These are phyloP conservation scores for Inga oerstediana DNA, from an alignment of 306 rosid genomes.

Conservation along the genomic window DNA sequence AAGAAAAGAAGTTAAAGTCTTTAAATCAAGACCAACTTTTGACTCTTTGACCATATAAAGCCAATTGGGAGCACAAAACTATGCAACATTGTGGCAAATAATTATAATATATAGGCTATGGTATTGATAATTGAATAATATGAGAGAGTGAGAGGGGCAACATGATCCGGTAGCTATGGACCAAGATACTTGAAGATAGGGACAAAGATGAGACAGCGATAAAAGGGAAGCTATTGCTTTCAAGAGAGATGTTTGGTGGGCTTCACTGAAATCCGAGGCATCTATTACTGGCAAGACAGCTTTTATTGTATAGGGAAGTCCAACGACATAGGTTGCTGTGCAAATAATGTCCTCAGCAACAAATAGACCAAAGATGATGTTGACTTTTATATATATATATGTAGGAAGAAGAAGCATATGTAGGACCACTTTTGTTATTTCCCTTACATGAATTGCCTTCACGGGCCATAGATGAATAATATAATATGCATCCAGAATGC, in stretches of 20 bases:
- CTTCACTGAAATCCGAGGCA: conserved; percentile 8
- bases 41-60: not conserved
- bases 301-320: not conserved
- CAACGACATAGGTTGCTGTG: not conserved
- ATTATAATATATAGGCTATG: not conserved
- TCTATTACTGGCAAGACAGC: not conserved
- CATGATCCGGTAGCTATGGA: conserved; percentile 3
- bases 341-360: not conserved
- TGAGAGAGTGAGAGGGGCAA: not conserved
- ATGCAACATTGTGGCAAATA: not conserved
- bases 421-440: not conserved
- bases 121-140: not conserved
- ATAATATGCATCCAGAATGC: not conserved
- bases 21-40: not conserved
- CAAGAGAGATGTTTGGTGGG: conserved; percentile 5
- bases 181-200: not conserved
- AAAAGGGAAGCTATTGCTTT: conserved; percentile 36
- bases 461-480: not conserved
- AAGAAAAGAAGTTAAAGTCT: not conserved
- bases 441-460: not conserved
- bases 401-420: not conserved
- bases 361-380: conserved; percentile 1
- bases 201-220: conserved; percentile 25
- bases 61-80: not conserved
- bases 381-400: not conserved